Percentiles rank a stretch among this genome's conserved stretches.
Evolutionary conservation across 495 filamentous ascomycete species (phyloP).

Genomic region (Bryoglossum gracile): DNA sequence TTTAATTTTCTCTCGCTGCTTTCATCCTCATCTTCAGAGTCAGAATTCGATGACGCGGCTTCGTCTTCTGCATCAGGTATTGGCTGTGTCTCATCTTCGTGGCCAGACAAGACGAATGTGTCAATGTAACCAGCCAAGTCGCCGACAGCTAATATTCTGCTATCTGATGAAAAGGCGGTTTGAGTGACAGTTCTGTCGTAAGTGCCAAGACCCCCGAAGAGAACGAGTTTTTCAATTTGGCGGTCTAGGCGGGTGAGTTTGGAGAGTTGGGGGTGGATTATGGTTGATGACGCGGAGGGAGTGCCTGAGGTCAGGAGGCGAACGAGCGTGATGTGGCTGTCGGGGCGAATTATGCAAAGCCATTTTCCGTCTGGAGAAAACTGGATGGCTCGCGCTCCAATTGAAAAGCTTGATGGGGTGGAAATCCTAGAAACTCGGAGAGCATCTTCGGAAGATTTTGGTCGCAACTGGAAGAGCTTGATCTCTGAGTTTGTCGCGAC

Average conservation of each 20-base stretch:
- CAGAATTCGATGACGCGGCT: slow-evolving; percentile 16
- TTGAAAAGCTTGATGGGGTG: slow-evolving; percentile 32
- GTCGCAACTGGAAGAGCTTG: slow-evolving; percentile 66
- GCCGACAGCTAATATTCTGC: slow-evolving; percentile 65
- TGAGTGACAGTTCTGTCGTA: slow-evolving; percentile 75
- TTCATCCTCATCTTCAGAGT: slow-evolving; percentile 34
- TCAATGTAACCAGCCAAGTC: slow-evolving; percentile 85
- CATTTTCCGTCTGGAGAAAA: slow-evolving; percentile 65
- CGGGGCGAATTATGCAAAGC: slow-evolving; percentile 71
- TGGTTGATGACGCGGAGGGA: slow-evolving; percentile 40
- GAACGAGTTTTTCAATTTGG: slow-evolving; percentile 44
- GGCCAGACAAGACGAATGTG: slow-evolving; percentile 65
- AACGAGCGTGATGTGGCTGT: slow-evolving; percentile 73
- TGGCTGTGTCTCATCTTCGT: slow-evolving; percentile 33
- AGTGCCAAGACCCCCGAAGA: slow-evolving; percentile 61
- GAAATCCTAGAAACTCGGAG: slow-evolving; percentile 66
- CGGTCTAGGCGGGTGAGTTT: slow-evolving; percentile 54
- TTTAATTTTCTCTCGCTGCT: slow-evolving; percentile 20
- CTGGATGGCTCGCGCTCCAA: slow-evolving; percentile 67
- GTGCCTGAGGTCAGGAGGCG: slow-evolving; percentile 45
- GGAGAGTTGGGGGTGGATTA: slow-evolving; percentile 39
- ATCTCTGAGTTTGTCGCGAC: slow-evolving; percentile 69
- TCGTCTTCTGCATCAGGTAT: slow-evolving; percentile 13
- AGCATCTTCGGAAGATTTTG: slow-evolving; percentile 35
- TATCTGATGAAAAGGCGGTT: slow-evolving; percentile 72